phyloP scores from a whole-genome alignment of 2,329 filamentous ascomycete species.

The Aureobasidium sp. region DNA sequence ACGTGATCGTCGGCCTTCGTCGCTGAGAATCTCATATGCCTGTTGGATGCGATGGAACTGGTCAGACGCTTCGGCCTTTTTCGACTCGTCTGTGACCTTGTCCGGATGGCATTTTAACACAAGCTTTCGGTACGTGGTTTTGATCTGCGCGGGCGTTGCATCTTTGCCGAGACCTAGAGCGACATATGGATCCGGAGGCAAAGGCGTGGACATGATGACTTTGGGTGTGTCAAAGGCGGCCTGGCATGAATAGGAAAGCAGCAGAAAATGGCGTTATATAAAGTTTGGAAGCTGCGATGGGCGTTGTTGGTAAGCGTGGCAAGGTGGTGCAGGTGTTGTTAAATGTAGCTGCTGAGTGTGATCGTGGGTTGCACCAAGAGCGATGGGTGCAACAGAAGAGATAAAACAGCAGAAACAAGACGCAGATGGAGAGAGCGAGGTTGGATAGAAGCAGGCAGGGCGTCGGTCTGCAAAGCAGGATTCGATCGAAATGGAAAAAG shows the following conservation, averaged over 20 bases:
- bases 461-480: background rate
- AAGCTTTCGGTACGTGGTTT: conserved; percentile 82
- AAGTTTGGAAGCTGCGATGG: background rate
- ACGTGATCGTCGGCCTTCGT: conserved; percentile 60
- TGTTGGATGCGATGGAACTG: conserved; percentile 90
- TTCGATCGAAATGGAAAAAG: background rate
- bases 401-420: background rate
- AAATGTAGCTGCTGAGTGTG: conserved; percentile 1
- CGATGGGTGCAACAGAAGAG: background rate
- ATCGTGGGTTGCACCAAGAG: conserved; percentile 1
- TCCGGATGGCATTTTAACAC: conserved; percentile 72
- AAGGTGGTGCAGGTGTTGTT: background rate
- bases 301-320: background rate
- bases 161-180: conserved; percentile 62
- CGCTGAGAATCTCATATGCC: conserved; percentile 82
- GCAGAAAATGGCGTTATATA: background rate
- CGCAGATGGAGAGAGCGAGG: background rate
- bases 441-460: background rate
- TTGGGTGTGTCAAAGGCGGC: background rate
- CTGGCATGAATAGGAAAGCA: background rate
- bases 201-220: conserved; percentile 31
- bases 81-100: conserved; percentile 48
- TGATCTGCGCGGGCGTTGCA: conserved; percentile 72
- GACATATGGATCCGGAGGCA: conserved; percentile 69
- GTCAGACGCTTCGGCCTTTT: conserved; percentile 70